A percentile compares a stretch with the other conserved stretches of the same genome.
Conservation (phyloP, 164 flowering plant genomes). For the Magnolia changhungtana region DNA sequence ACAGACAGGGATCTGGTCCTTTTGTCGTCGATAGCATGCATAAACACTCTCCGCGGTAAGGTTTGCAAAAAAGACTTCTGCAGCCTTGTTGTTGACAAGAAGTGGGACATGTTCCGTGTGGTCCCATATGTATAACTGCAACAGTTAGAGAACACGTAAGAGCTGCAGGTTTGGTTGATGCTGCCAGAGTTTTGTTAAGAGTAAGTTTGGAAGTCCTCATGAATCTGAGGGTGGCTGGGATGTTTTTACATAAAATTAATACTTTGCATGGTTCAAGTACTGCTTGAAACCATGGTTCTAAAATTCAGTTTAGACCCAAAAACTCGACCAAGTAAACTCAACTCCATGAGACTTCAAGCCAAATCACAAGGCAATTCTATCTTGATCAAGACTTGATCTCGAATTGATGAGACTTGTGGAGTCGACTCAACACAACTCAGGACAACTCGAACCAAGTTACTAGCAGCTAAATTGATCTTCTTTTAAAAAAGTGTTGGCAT, state of each 20-base stretch:
- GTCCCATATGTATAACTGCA: constrained; percentile 80
- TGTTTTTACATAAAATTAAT: too few relatives aligned
- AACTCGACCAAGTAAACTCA: too few relatives aligned
- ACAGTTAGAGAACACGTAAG: not conserved
- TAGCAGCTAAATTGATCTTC: too few relatives aligned
- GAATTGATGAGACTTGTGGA: too few relatives aligned
- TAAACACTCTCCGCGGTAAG: constrained; percentile 59
- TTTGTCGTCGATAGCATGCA: constrained; percentile 26
- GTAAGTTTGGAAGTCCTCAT: not conserved
- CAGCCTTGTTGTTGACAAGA: constrained; percentile 60
- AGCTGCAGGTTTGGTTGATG: not conserved
- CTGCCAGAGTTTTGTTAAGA: not conserved
- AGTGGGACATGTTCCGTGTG: constrained; percentile 49
- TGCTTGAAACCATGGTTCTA: not conserved
- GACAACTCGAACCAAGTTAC: too few relatives aligned
- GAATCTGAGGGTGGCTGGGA: not conserved
- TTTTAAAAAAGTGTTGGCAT: too few relatives aligned
- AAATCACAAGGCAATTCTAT: too few relatives aligned
- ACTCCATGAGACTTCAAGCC: too few relatives aligned
- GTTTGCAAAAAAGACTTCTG: constrained; percentile 70
- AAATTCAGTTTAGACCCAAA: too few relatives aligned
- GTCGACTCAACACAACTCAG: too few relatives aligned
- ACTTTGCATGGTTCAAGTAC: not conserved
- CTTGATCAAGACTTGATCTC: too few relatives aligned
- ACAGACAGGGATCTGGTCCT: not conserved